Percentiles rank a stretch among this genome's conserved stretches.
phyloP scores from a whole-genome alignment of 192 early-diverging fungal species.

The Gryganskiella cystojenkinii region DNA sequence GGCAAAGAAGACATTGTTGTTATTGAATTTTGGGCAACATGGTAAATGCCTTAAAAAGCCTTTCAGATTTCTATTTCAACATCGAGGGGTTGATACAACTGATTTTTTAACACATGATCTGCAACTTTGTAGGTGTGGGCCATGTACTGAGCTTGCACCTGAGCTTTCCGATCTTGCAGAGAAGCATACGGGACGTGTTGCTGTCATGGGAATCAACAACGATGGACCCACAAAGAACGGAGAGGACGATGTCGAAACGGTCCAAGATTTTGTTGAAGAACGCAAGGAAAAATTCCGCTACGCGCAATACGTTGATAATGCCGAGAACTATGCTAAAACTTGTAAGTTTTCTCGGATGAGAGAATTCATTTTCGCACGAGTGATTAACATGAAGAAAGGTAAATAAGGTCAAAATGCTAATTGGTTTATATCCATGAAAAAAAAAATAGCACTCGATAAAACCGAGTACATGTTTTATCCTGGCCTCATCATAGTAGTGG shows the following conservation, averaged over 20 bases:
- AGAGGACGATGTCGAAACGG: constrained; percentile 2
- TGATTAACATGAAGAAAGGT: too few species aligned
- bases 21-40: constrained; percentile 3
- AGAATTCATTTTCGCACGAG: too few species aligned
- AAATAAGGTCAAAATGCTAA: too few species aligned
- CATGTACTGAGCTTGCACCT: background rate
- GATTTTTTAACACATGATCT: background rate
- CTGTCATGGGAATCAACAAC: background rate
- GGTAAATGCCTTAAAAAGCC: background rate
- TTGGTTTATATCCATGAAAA: too few species aligned
- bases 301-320: background rate
- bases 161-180: background rate
- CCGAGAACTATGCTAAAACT: background rate
- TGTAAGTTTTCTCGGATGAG: background rate
- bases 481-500: too few species aligned
- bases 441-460: too few species aligned
- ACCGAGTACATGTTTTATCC: too few species aligned
- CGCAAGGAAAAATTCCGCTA: background rate
- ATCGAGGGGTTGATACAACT: background rate
- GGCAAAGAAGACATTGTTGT: background rate
- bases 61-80: background rate
- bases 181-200: background rate
- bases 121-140: background rate
- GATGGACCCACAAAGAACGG: background rate
- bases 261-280: background rate